Evolutionary conservation across 2,329 filamentous ascomycete genomes (phyloP).

Genomic region (Colletotrichum liaoningense): DNA sequence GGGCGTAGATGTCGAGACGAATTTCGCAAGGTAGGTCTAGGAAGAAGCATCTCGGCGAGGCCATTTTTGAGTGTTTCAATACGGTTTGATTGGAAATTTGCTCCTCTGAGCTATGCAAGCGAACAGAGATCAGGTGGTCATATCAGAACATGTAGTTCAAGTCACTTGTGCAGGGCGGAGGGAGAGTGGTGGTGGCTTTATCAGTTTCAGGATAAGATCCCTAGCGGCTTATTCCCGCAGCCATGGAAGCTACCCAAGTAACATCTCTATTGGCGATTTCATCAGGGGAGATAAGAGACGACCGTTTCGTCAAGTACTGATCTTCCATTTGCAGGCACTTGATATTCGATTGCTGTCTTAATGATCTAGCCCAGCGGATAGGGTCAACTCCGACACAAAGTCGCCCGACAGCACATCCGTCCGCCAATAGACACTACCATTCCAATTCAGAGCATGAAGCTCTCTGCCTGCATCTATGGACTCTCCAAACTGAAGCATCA

Average conservation of each 20-base stretch:
- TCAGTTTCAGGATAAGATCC: neutral
- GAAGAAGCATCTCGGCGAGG: slow-evolving; percentile 38
- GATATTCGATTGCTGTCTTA: neutral
- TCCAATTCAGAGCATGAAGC: neutral
- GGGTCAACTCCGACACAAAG: neutral
- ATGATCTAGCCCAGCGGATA: neutral
- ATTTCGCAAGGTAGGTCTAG: slow-evolving; percentile 58
- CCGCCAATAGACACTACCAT: neutral
- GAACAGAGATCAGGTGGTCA: neutral
- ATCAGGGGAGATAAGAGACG: neutral
- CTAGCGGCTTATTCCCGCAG: neutral
- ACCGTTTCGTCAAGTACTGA: neutral
- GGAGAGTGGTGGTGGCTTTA: neutral
- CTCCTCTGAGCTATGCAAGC: neutral
- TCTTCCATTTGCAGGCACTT: neutral
- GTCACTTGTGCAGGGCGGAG: neutral
- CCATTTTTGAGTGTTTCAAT: neutral
- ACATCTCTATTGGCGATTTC: neutral
- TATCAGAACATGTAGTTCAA: neutral
- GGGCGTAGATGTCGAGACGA: slow-evolving; percentile 57
- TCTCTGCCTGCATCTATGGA: neutral
- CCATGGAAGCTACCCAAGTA: neutral
- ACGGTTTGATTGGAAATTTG: neutral
- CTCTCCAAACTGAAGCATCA: neutral
- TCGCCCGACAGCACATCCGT: no score